Conservation (phyloP, 164 flowering plant genomes). For the Nymphaea colorata region DNA sequence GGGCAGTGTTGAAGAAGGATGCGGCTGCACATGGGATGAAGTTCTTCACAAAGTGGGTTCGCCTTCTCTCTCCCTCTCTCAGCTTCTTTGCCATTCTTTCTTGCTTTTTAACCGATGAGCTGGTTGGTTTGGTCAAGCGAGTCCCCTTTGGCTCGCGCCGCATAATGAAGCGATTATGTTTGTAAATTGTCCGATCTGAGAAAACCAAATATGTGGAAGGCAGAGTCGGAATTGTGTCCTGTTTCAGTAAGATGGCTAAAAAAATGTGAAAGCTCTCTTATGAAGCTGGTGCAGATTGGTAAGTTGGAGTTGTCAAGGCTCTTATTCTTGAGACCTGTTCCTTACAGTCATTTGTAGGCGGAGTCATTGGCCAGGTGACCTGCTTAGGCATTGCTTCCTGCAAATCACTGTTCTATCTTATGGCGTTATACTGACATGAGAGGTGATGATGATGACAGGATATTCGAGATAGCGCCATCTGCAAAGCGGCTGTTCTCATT, state of each 20-base stretch:
- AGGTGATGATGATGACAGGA: conserved; percentile 19
- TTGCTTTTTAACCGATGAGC: neutral
- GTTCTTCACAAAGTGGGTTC: conserved; percentile 42
- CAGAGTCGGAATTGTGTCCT: too few species aligned
- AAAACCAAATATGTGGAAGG: too few species aligned
- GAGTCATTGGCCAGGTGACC: neutral
- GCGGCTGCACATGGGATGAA: conserved; percentile 47
- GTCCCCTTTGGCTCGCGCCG: too few species aligned
- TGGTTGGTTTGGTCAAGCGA: too few species aligned
- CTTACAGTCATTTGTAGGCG: neutral
- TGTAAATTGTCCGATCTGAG: too few species aligned
- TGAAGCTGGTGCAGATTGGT: too few species aligned
- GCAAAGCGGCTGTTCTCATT: conserved; percentile 62
- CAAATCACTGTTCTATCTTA: too few species aligned
- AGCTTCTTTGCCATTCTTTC: neutral
- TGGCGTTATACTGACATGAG: neutral
- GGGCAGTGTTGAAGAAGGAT: conserved; percentile 60
- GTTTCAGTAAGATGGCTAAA: too few species aligned
- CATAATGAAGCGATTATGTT: too few species aligned
- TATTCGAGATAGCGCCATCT: conserved; percentile 86
- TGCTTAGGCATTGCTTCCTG: neutral
- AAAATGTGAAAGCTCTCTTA: too few species aligned
- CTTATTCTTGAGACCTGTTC: too few species aligned
- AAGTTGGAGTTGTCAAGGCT: too few species aligned
- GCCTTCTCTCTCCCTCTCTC: neutral